Percentiles rank a stretch among this genome's conserved stretches.
Evolutionary conservation across 441 rosid species (phyloP).

Genomic region (Sinapis alba): DNA sequence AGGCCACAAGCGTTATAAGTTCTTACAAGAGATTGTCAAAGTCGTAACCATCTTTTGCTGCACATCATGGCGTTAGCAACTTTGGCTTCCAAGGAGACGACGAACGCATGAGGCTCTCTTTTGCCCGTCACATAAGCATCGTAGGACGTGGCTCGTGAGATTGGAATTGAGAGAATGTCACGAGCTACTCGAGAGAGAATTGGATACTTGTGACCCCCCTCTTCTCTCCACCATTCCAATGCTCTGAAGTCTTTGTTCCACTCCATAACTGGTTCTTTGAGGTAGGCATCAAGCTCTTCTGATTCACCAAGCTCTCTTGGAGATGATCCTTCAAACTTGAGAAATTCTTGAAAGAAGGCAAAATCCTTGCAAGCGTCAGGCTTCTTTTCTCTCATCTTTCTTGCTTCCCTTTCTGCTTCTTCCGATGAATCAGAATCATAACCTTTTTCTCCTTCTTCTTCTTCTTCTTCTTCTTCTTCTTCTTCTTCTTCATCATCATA

Average conservation of each 20-base stretch:
- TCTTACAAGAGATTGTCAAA: too few species aligned
- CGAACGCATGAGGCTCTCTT: constrained; percentile 32
- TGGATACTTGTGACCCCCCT: constrained; percentile 28
- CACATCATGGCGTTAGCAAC: constrained; percentile 35
- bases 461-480: not conserved
- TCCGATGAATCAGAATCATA: not conserved
- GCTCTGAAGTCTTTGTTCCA: constrained; percentile 34
- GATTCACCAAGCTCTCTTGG: constrained; percentile 12
- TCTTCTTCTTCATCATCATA: not conserved
- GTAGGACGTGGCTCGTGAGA: constrained; percentile 25
- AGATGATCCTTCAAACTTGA: constrained; percentile 25
- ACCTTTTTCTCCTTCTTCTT: not conserved
- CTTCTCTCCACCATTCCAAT: constrained; percentile 37
- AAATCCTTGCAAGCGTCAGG: constrained; percentile 23
- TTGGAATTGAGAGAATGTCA: constrained; percentile 33
- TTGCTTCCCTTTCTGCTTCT: not conserved
- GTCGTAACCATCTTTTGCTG: constrained; percentile 23
- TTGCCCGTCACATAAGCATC: constrained; percentile 9
- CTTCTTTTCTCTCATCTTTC: not conserved
- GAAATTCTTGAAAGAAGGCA: constrained; percentile 30
- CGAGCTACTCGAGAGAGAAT: constrained; percentile 35
- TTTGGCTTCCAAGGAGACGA: constrained; percentile 23
- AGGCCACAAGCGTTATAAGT: not conserved
- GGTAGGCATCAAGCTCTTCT: constrained; percentile 33
- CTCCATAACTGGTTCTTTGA: constrained; percentile 27